Conservation (phyloP, 2,329 filamentous ascomycete species). For the Neonectria neomacrospora region DNA sequence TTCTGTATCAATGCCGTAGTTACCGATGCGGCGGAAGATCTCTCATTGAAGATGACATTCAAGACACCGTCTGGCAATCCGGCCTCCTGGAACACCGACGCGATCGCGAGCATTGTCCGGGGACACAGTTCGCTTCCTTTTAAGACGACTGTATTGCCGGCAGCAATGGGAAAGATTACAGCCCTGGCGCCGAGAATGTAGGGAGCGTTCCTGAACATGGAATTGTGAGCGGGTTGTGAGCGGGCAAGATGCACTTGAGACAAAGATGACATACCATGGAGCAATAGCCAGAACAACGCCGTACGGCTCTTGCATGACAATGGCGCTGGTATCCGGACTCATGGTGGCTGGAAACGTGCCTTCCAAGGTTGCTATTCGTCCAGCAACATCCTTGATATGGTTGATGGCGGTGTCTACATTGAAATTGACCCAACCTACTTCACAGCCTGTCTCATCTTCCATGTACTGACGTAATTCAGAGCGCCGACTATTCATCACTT, state of each 20-base stretch:
- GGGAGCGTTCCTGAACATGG: slow-evolving; percentile 62
- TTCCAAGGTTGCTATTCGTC: slow-evolving; percentile 52
- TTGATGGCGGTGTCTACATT: slow-evolving; percentile 52
- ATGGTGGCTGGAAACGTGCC: slow-evolving; percentile 51
- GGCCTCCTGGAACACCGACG: slow-evolving; percentile 74
- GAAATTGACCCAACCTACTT: slow-evolving; percentile 53
- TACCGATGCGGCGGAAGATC: slow-evolving; percentile 73
- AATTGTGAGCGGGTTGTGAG: not conserved
- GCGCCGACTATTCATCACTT: slow-evolving; percentile 68
- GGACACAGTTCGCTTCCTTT: slow-evolving; percentile 78
- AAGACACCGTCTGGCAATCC: slow-evolving; percentile 80
- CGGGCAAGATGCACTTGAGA: not conserved
- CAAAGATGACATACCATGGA: slow-evolving; percentile 71
- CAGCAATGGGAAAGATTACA: slow-evolving; percentile 74
- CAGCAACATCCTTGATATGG: slow-evolving; percentile 57
- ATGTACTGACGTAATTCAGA: slow-evolving; percentile 72
- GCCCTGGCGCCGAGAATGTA: slow-evolving; percentile 65
- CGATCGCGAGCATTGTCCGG: slow-evolving; percentile 70
- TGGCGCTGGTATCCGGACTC: slow-evolving; percentile 56
- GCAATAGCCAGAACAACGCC: slow-evolving; percentile 84
- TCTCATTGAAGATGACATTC: slow-evolving; percentile 75
- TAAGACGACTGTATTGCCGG: slow-evolving; percentile 80
- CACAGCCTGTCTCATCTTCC: slow-evolving; percentile 59
- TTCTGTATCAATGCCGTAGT: slow-evolving; percentile 76
- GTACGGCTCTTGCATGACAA: slow-evolving; percentile 80